Conservation (phyloP, 2,329 filamentous ascomycete species). For the Penicillium palitans region DNA sequence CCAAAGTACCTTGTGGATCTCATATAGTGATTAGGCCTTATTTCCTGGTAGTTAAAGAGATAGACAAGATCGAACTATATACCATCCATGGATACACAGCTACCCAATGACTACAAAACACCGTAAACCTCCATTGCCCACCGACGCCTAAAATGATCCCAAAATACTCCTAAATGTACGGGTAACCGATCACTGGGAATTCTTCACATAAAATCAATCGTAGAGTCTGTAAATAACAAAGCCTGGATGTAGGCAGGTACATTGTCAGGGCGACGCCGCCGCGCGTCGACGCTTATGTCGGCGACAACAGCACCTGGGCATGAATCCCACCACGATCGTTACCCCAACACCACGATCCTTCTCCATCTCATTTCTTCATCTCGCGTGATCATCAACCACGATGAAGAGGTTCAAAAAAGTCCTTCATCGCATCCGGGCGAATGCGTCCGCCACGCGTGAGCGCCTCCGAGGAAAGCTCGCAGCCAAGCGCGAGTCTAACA, state of each 20-base stretch:
- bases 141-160: too few species aligned
- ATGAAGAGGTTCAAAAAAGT: background rate
- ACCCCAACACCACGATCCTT: background rate
- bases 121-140: background rate
- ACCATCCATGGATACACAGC: background rate
- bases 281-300: background rate
- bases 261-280: background rate
- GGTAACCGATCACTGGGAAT: background rate
- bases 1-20: background rate
- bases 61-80: background rate
- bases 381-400: background rate
- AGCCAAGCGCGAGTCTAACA: background rate
- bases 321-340: background rate
- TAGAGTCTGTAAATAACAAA: background rate
- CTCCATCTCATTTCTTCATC: background rate
- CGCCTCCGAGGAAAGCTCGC: background rate
- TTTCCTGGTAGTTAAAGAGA: background rate
- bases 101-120: background rate
- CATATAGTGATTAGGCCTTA: background rate
- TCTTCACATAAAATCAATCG: background rate
- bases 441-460: background rate
- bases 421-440: background rate
- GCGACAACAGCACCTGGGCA: background rate
- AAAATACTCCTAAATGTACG: background rate
- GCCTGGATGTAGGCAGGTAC: too few species aligned